Evolutionary conservation across 1,139 yeast species (phyloP), one percentile per base, ranked within the genome.

Genomic region (Saccharomyces uvarum): DNA sequence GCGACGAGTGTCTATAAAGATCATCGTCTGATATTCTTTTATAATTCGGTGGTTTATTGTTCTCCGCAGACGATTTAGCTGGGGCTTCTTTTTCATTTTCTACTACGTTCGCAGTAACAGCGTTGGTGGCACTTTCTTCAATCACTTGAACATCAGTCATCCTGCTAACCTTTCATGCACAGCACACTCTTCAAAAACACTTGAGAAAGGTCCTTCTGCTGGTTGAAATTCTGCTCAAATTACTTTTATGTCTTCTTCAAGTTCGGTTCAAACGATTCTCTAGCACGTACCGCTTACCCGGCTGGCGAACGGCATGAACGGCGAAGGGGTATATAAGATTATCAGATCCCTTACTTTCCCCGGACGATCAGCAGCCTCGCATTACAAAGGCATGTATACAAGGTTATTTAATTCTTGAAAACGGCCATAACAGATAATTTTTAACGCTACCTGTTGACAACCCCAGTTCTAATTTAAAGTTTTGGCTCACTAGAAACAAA

Each of bases 1-100:
- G 99, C 0, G 95, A 79, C 4, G 97, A 88, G 52, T 90, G 79
- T 54, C 98, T 78, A 70, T 88, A 93, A 50, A 93, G 73, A 60
- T 91, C 98, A 70, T 93, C 98, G 60, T 81, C 85, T 2, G 86
- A 70, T 4, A 82, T 71, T 54, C 77, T 70, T 44, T 67, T 61
- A 54, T 61, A 61, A 11, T 61, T 56, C 24, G 61, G 59, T 29
- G 63, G 61, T 42, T 61, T 57, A 19, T 52, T 49, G 5, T 8
- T 50, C 16, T 47, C 52, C 4, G 51, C 31, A 21, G 28, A 7
- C 13, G 31, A 6, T 27, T 21, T 46, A 6, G 14, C 19, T 46
- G 27, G 7, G 14, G 31, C 13, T 28, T 46, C 48, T 38, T 38
- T 38, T 9, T 11, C 26, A 5, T 38, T 38, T 38, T 9, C 44